Base-by-base conservation (phyloP, 768 basidiomycete species). In the Serpula lacrymans region DNA sequence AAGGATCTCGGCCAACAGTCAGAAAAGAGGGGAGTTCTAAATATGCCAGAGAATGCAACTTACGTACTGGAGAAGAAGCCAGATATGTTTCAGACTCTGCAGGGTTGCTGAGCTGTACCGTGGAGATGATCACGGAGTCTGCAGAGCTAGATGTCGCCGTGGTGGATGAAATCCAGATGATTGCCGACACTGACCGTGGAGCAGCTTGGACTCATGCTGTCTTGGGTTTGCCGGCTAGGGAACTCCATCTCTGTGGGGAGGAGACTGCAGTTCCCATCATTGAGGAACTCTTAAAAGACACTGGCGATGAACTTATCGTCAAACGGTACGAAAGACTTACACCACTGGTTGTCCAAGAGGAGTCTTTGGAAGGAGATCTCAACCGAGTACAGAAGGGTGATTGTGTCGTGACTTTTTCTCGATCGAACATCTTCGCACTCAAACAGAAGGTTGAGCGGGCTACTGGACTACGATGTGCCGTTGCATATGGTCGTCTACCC, bases 131-230 rank as follows among this genome's bases (percentile, higher is more conserved):
- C 24, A 67, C 71, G 5, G 48, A 68, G 8, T 46, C 48, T 2
- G 47, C 34, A 13, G 44, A 45, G 3, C 69, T 66, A 40, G 90
- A 95, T 37, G 91, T 98, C 17, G 93, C 82, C 0, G 93, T 99
- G 33, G 71, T 99, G 32, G 96, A 97, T 59, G 95, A 98, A 67
- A 97, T 99, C 34, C 96, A 98, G 67, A 87, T 98, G 86, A 78
- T 98, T 13, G 77, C 77, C 0, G 91, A 97, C 59, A 62, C 70
- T 0, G 68, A 80, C 3, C 80, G 96, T 12, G 95, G 96, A 0
- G 68, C 65, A 18, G 79, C 79, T 0, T 99, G 96, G 95, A 86
- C 88, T 7, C 54, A 59, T 10, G 93, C 92, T 0, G 74, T 99
- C 2, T 62, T 96, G 14, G 88, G 89, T 2, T 35, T 84, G 1